A percentile compares a stretch with the other conserved stretches of the same genome.
Conservation (phyloP, 805 yeast genomes). For the Metschnikowia henanensis region DNA sequence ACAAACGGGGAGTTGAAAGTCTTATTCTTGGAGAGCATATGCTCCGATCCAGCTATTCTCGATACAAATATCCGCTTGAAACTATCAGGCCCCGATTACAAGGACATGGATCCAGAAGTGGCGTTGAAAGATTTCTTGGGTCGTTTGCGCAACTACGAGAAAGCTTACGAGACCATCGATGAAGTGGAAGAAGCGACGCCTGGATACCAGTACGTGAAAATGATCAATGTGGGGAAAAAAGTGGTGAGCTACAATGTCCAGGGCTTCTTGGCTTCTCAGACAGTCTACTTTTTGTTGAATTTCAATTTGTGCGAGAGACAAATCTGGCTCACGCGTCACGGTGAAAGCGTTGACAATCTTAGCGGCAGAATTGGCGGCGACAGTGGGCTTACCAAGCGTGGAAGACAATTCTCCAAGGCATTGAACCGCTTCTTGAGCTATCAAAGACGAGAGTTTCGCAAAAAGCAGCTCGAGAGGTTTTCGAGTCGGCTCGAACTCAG, state of each 20-base stretch:
- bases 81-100: slow-evolving; percentile 91
- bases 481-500: slow-evolving; percentile 46
- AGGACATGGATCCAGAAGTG: slow-evolving; percentile 73
- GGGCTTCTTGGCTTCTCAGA: slow-evolving; percentile 86
- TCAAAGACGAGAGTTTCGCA: slow-evolving; percentile 69
- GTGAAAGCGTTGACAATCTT: slow-evolving; percentile 86
- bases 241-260: slow-evolving; percentile 90
- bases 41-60: slow-evolving; percentile 75
- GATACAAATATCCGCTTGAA: slow-evolving; percentile 84
- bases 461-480: slow-evolving; percentile 56
- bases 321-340: slow-evolving; percentile 94
- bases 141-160: slow-evolving; percentile 79
- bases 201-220: slow-evolving; percentile 82
- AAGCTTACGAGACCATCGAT: slow-evolving; percentile 88
- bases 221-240: slow-evolving; percentile 95
- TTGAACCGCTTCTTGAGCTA: slow-evolving; percentile 70
- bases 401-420: slow-evolving; percentile 70
- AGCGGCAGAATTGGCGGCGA: slow-evolving; percentile 92
- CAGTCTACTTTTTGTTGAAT: slow-evolving; percentile 79
- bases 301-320: slow-evolving; percentile 88
- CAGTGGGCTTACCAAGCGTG: slow-evolving; percentile 76
- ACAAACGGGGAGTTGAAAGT: slow-evolving; percentile 69
- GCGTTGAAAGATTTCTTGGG: slow-evolving; percentile 81
- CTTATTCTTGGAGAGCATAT: slow-evolving; percentile 80
- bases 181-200: slow-evolving; percentile 68